Percentiles rank a stretch among this genome's conserved stretches.
These are phyloP conservation scores for Prunella vulgaris DNA, from an alignment of 257 asterid genomes.

Conservation along the genomic window DNA sequence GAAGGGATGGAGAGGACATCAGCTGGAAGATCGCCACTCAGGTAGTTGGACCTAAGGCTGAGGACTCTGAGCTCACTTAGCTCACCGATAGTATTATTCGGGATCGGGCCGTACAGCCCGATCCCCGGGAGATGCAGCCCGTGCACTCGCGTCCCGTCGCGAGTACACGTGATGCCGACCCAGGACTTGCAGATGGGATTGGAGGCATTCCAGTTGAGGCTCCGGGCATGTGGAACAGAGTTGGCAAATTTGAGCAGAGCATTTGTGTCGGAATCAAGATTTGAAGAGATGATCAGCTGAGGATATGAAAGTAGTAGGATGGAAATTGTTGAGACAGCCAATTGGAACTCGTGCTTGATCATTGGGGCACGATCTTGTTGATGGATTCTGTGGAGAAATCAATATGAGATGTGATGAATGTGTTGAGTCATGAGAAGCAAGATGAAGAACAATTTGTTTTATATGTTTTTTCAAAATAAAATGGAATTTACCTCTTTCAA, in stretches of 20 bases:
- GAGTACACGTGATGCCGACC: conserved; percentile 69
- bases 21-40: conserved; percentile 59
- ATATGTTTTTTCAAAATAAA: neutral
- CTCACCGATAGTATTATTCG: conserved; percentile 52
- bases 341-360: conserved; percentile 27
- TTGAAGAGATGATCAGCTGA: conserved; percentile 28
- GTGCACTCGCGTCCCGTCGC: conserved; percentile 47
- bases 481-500: conserved; percentile 18
- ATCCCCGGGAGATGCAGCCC: conserved; percentile 76
- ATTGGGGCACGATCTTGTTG: conserved; percentile 26
- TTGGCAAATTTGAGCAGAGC: conserved; percentile 65
- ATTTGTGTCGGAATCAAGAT: conserved; percentile 53
- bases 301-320: conserved; percentile 28
- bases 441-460: neutral
- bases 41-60: conserved; percentile 67
- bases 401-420: neutral
- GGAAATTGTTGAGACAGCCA: conserved; percentile 29
- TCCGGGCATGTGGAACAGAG: conserved; percentile 62
- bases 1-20: conserved; percentile 63
- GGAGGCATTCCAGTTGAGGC: conserved; percentile 58
- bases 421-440: neutral
- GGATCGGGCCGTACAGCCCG: conserved; percentile 74
- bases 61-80: conserved; percentile 60
- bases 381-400: conserved; percentile 1
- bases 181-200: conserved; percentile 58